Evolutionary conservation across 2,329 filamentous ascomycete genomes (phyloP).

Genomic region (Fusarium sp.): DNA sequence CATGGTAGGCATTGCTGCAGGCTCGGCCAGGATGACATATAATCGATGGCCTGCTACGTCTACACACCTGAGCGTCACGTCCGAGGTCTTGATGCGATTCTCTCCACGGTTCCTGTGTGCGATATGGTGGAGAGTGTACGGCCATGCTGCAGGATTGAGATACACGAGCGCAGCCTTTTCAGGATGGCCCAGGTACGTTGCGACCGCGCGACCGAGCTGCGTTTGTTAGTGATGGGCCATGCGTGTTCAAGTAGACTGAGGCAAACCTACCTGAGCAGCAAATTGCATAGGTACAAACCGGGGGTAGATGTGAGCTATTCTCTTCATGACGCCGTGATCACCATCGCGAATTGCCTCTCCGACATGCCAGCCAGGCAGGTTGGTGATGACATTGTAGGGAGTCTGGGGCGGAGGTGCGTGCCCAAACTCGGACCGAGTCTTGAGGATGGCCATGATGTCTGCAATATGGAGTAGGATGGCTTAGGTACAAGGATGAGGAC

Average conservation of each 20-base stretch:
- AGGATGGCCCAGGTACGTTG: conserved; percentile 43
- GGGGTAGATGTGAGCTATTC: conserved; percentile 56
- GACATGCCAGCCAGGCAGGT: conserved; percentile 55
- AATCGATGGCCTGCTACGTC: conserved; percentile 55
- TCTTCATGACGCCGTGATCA: conserved; percentile 48
- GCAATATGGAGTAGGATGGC: too few species aligned
- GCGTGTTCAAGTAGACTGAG: too few species aligned
- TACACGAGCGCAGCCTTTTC: conserved; percentile 45
- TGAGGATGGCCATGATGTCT: conserved; percentile 49
- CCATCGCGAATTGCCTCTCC: conserved; percentile 53
- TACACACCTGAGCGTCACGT: conserved; percentile 53
- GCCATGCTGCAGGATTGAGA: conserved; percentile 47
- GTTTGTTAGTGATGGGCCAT: background rate
- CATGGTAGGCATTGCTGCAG: conserved; percentile 48
- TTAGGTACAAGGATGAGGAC: background rate
- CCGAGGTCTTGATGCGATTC: conserved; percentile 45
- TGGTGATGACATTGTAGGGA: conserved; percentile 58
- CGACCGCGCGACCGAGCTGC: conserved; percentile 52
- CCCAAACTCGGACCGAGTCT: conserved; percentile 53
- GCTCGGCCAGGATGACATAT: conserved; percentile 55
- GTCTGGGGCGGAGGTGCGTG: conserved; percentile 58
- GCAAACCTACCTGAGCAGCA: conserved; percentile 45
- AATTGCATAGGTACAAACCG: conserved; percentile 55
- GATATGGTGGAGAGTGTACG: conserved; percentile 46
- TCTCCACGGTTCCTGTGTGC: conserved; percentile 49